Evolutionary conservation across 2,329 filamentous ascomycete species (phyloP), one percentile per base, ranked within the genome.

Genomic region (Epichloe festucae): DNA sequence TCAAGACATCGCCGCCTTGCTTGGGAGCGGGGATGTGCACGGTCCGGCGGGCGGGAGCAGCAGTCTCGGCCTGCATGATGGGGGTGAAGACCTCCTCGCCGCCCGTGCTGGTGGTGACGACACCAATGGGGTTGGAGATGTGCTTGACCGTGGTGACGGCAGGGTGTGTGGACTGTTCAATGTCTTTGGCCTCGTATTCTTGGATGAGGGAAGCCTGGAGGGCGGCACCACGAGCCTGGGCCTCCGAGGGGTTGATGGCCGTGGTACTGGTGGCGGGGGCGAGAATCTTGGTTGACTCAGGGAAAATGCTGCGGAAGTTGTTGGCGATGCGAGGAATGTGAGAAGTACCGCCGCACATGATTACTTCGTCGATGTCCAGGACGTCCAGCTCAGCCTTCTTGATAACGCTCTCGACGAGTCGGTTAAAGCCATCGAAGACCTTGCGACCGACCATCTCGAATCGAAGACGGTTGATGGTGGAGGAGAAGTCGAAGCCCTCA

Each of bases 141-240:
- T 98, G 93, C 61, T 89, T 89, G 49, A 94, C 89, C 15, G 90
- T 91, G 36, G 91, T 96, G 57, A 98, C 89, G 65, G 89, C 88
- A 49, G 93, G 85, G 75, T 98, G 91, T 46, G 89, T 95, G 56
- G 88, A 95, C 76, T 96, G 90, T 67, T 94, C 87, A 60, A 98
- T 94, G 65, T 97, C 91, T 58, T 89, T 84, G 59, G 82, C 78
- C 62, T 98, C 93, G 70, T 95, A 98, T 69, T 95, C 91, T 69
- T 90, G 84, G 67, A 98, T 89, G 57, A 98, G 75, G 54, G 85
- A 94, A 39, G 93, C 93, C 73, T 98, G 93, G 61, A 98, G 89
- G 35, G 93, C 91, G 55, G 93, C 93, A 64, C 93, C 93, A 57
- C 93, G 84, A 56, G 87, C 86, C 62, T 85, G 76, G 52, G 96